These are phyloP conservation scores for Mycena metata DNA, from an alignment of 768 basidiomycete genomes.

Conservation along the genomic window DNA sequence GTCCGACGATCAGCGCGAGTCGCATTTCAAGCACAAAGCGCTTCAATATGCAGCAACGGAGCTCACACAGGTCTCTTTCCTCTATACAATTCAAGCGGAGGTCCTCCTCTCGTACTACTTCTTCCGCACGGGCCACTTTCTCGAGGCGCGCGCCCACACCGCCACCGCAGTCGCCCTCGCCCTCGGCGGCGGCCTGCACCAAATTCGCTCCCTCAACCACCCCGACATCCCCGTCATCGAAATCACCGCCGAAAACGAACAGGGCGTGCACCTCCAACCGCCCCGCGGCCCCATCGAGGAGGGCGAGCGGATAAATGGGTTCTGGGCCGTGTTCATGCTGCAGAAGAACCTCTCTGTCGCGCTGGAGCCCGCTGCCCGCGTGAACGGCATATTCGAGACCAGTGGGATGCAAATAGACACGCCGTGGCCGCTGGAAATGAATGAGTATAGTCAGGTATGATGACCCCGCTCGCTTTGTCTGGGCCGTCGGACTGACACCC, in stretches of 20 bases:
- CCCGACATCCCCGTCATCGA: constrained; percentile 52
- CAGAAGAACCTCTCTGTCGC: constrained; percentile 70
- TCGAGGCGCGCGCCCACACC: constrained; percentile 73
- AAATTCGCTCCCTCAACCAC: constrained; percentile 50
- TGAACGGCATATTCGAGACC: constrained; percentile 68
- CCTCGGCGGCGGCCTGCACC: constrained; percentile 63
- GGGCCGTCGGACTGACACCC: constrained; percentile 25
- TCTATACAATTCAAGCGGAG: constrained; percentile 72
- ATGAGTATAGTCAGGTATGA: constrained; percentile 54
- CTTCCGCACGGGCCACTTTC: constrained; percentile 67
- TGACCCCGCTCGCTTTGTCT: background rate
- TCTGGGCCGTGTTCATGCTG: constrained; percentile 73
- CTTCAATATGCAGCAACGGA: constrained; percentile 61
- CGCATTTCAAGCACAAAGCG: constrained; percentile 42
- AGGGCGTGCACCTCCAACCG: constrained; percentile 54
- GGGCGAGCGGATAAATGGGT: constrained; percentile 75
- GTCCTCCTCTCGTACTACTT: constrained; percentile 78
- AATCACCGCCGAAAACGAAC: constrained; percentile 50
- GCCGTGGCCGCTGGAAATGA: constrained; percentile 64
- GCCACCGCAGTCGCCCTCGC: constrained; percentile 67
- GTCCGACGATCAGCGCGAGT: constrained; percentile 21
- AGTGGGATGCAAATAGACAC: constrained; percentile 65
- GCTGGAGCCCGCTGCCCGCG: constrained; percentile 64
- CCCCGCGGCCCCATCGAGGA: constrained; percentile 65
- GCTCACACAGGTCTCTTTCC: constrained; percentile 57